A percentile compares a stretch with the other conserved stretches of the same genome.
Evolutionary conservation across 192 early-diverging fungal genomes (phyloP).

Genomic region (Podila epicladia): DNA sequence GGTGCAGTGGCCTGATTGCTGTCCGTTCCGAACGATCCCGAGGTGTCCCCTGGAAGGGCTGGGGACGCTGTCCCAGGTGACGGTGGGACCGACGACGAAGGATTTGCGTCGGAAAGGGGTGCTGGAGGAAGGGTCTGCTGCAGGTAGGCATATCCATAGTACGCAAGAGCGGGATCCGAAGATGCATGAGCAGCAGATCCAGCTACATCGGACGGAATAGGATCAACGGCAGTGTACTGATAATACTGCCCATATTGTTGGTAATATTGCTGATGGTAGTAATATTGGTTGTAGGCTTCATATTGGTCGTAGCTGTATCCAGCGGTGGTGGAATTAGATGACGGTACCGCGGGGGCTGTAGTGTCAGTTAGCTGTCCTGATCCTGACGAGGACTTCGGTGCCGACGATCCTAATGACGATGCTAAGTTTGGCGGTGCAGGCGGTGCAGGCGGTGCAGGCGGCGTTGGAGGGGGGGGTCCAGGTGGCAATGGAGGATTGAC

Average conservation of each 20-base stretch:
- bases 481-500: conserved; percentile 51
- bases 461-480: conserved; percentile 30
- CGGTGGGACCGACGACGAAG: neutral
- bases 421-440: conserved; percentile 7
- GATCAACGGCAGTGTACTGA: conserved; percentile 15
- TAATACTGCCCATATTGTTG: conserved; percentile 50
- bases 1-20: neutral
- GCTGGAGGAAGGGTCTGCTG: conserved; percentile 8
- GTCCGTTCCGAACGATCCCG: neutral
- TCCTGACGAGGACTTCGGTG: too few relatives aligned
- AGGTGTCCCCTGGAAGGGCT: neutral
- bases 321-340: conserved; percentile 1
- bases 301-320: conserved; percentile 46
- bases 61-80: neutral
- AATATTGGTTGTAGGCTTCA: conserved; percentile 47
- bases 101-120: conserved; percentile 9
- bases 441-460: conserved; percentile 2
- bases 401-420: neutral
- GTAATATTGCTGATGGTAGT: conserved; percentile 49
- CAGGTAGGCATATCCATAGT: conserved; percentile 35
- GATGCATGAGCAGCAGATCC: conserved; percentile 17
- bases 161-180: conserved; percentile 36
- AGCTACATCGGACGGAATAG: conserved; percentile 3
- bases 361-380: too few relatives aligned
- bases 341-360: neutral